A percentile compares a stretch with the other conserved stretches of the same genome.
Evolutionary conservation across 495 filamentous ascomycete species (phyloP).

Genomic region (Parachaetomium inaequale): DNA sequence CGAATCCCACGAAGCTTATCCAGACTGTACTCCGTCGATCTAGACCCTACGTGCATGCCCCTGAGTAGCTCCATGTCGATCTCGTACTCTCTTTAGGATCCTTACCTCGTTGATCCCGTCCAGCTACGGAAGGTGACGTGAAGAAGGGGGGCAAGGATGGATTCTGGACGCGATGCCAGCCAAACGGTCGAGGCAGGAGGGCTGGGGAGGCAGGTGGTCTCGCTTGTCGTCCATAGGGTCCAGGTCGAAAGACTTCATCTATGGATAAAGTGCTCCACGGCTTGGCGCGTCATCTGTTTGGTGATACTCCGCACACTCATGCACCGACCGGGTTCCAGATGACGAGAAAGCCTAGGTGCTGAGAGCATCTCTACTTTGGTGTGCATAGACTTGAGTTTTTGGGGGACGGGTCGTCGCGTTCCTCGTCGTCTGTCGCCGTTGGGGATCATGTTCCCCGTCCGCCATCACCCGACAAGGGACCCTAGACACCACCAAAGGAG

Average conservation of each 20-base stretch:
- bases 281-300: slow-evolving; percentile 13
- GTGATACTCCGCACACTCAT: background rate
- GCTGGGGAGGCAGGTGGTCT: background rate
- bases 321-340: background rate
- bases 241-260: slow-evolving; percentile 14
- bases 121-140: background rate
- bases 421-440: background rate
- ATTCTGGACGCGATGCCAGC: background rate
- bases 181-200: background rate
- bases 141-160: background rate
- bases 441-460: background rate
- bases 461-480: background rate
- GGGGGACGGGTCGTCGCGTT: background rate
- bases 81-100: background rate
- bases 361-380: background rate
- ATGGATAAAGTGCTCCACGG: slow-evolving; percentile 18
- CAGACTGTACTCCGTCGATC: background rate
- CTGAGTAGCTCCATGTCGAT: background rate
- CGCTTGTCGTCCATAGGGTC: background rate
- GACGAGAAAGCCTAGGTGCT: background rate
- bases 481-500: background rate
- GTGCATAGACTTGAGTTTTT: background rate
- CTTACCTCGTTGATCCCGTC: background rate
- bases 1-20: background rate
- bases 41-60: background rate